Base-by-base conservation (phyloP, 1,139 yeast species). In the Hyphopichia burtonii region DNA sequence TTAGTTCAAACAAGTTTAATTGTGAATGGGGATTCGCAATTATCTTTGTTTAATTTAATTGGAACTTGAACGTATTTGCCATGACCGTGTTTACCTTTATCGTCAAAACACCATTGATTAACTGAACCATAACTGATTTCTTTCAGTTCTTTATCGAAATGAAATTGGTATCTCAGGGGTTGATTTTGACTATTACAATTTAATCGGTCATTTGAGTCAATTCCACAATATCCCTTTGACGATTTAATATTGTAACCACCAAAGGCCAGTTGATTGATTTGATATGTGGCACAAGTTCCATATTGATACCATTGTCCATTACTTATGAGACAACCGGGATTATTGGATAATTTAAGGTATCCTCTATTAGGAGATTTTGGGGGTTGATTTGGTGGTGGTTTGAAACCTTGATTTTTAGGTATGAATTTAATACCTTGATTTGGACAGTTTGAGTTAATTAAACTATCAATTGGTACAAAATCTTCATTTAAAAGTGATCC, bases 211-310 rank as follows among this genome's bases (percentile, higher is more conserved):
- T 51, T 43, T 15, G 51, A 48, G 42, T 65, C 62, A 15, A 89
- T 60, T 4, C 83, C 84, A 65, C 97, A 90, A 45, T 73, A 76
- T 0, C 96, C 96, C 55, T 78, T 82, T 31, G 88, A 78, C 1
- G 93, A 76, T 42, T 71, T 72, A 30, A 88, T 56, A 44, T 80
- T 76, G 53, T 80, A 75, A n/a, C 91, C 91, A 4, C 94, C 95
- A 61, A 80, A 83, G 30, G 78, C 76, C 31, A 83, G 78, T 41
- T 80, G 55, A 25, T 51, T 66, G 15, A 72, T 53, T 16, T 73
- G 71, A 64, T 74, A 89, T 3, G 86, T 82, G 2, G 96, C 98
- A 64, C 97, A 91, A 1, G 96, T 82, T 1, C 97, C 97, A 31
- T 80, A 74, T 6, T 76, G 64, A 64, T 84, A 88, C 91, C 95